Evolutionary conservation across 352 stramenopile species (phyloP).

Genomic region (Hyaloperonospora arabidopsidis): DNA sequence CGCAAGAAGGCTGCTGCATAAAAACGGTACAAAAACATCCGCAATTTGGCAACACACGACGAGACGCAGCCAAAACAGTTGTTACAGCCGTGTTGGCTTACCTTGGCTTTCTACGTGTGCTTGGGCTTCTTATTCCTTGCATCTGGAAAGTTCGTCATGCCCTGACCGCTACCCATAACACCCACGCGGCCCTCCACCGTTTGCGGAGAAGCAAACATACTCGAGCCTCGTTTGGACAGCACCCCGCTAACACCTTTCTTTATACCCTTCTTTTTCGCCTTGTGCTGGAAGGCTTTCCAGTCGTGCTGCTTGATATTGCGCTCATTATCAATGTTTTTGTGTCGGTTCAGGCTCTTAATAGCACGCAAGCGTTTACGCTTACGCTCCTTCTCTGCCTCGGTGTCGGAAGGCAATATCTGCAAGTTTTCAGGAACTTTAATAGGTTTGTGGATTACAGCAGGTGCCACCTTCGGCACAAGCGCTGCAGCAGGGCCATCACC

Average conservation of each 20-base stretch:
- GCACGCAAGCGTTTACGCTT: constrained; percentile 76
- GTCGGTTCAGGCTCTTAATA: constrained; percentile 84
- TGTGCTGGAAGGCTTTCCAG: constrained; percentile 83
- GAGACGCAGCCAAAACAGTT: no score
- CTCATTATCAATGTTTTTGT: constrained; percentile 81
- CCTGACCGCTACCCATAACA: constrained; percentile 81
- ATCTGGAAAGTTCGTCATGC: constrained; percentile 78
- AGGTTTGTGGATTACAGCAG: constrained; percentile 53
- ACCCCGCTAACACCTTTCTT: constrained; percentile 62
- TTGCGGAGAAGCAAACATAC: constrained; percentile 86
- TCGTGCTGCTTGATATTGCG: constrained; percentile 78
- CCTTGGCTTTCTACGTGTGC: constrained; percentile 22
- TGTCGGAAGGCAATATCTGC: constrained; percentile 73
- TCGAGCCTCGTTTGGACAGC: constrained; percentile 71
- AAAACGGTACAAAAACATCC: no score
- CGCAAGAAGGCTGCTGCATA: no score
- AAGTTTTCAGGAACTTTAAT: constrained; percentile 85
- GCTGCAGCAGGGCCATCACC: constrained; percentile 18
- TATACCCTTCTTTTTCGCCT: constrained; percentile 68
- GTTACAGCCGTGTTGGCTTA: constrained; percentile 11
- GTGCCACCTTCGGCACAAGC: constrained; percentile 23
- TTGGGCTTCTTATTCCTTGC: constrained; percentile 65
- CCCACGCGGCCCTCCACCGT: constrained; percentile 76
- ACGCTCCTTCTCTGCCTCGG: constrained; percentile 77
- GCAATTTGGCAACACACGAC: no score